Conservation (phyloP, 345 rosid species). For the Angophora floribunda region DNA sequence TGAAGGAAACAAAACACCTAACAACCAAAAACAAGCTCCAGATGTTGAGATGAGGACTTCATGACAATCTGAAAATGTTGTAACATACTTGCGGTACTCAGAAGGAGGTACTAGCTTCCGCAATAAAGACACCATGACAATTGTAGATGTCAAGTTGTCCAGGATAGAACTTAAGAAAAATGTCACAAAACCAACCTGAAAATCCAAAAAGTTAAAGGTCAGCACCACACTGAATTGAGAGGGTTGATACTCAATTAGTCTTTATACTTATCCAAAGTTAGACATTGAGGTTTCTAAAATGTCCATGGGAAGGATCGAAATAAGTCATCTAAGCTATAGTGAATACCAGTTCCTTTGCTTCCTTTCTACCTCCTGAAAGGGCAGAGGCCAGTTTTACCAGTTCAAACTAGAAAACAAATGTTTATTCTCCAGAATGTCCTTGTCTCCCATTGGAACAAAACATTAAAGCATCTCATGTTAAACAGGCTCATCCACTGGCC, state of each 20-base stretch:
- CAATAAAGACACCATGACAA: slow-evolving; percentile 90
- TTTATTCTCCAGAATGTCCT: neutral
- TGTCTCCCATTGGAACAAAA: neutral
- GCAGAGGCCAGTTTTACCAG: neutral
- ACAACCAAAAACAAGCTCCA: neutral
- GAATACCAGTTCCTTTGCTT: neutral
- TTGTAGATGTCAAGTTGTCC: slow-evolving; percentile 92
- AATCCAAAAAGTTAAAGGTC: neutral
- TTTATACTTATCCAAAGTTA: neutral
- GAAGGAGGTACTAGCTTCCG: slow-evolving; percentile 86
- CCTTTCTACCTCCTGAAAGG: neutral
- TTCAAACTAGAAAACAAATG: neutral
- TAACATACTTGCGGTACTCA: slow-evolving; percentile 88
- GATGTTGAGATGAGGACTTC: neutral
- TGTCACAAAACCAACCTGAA: slow-evolving; percentile 83
- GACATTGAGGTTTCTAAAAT: neutral
- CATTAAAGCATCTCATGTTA: neutral
- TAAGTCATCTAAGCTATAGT: neutral
- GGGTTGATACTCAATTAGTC: neutral
- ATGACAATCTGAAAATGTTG: neutral
- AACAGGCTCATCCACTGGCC: neutral
- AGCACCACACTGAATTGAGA: neutral
- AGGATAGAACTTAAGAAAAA: slow-evolving; percentile 90
- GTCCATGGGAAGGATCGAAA: neutral
- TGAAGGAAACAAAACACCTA: neutral